phyloP scores from a whole-genome alignment of 1,284 basidiomycete species.

The Boletus hoseneyae region DNA sequence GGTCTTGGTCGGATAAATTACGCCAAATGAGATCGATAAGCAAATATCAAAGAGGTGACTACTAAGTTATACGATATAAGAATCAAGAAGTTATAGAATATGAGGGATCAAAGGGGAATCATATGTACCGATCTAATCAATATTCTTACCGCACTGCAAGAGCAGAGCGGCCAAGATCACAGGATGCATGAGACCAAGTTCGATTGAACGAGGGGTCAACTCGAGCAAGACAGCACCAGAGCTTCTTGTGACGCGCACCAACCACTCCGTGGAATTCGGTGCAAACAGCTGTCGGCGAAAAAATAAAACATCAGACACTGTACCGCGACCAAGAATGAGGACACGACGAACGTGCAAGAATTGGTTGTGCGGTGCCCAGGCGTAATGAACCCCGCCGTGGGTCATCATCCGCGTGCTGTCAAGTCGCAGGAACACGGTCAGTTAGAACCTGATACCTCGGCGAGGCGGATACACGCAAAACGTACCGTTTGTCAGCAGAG shows the following conservation, averaged over 20 bases:
- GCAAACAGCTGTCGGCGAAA: slow-evolving; percentile 36
- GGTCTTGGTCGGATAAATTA: too few relatives aligned
- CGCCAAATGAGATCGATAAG: too few relatives aligned
- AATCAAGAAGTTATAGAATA: too few relatives aligned
- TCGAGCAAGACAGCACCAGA: slow-evolving; percentile 41
- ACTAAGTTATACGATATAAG: too few relatives aligned
- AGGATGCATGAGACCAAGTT: slow-evolving; percentile 43
- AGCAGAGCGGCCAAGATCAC: slow-evolving; percentile 44
- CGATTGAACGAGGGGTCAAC: slow-evolving; percentile 43
- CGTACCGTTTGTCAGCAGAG: slow-evolving; percentile 50
- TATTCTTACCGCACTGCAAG: slow-evolving; percentile 47
- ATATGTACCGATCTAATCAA: slow-evolving; percentile 36
- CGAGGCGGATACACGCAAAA: background rate
- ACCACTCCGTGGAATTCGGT: slow-evolving; percentile 35
- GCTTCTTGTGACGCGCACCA: slow-evolving; percentile 41
- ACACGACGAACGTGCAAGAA: slow-evolving; percentile 40
- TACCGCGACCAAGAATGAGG: slow-evolving; percentile 5
- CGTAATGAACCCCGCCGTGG: slow-evolving; percentile 38
- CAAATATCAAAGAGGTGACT: too few relatives aligned
- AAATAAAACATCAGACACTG: background rate
- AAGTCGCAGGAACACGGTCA: background rate
- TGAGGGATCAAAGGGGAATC: too few relatives aligned
- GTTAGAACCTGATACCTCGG: background rate
- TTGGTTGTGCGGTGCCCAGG: slow-evolving; percentile 41
- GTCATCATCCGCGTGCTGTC: slow-evolving; percentile 44